These are phyloP conservation scores for Oxalis stricta DNA, from an alignment of 441 rosid species.

Conservation along the genomic window DNA sequence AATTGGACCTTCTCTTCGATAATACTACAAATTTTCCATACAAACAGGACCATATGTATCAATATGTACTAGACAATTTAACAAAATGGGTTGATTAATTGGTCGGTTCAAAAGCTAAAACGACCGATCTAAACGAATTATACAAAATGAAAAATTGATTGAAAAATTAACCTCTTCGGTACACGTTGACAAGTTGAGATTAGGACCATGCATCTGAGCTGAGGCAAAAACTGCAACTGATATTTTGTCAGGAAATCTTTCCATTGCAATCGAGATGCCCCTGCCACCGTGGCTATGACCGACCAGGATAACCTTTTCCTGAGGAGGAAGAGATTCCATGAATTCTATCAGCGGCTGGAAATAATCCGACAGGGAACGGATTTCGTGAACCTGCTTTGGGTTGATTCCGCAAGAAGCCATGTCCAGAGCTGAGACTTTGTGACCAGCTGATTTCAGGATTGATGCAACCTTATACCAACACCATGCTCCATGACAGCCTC, in stretches of 20 bases:
- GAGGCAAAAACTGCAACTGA: constrained; percentile 29
- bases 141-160: neutral
- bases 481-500: constrained; percentile 37
- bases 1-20: neutral
- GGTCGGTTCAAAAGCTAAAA: no score
- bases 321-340: constrained; percentile 16
- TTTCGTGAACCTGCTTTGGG: constrained; percentile 9
- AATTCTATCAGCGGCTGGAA: constrained; percentile 18
- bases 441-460: constrained; percentile 22
- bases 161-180: constrained; percentile 20
- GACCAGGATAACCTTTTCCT: constrained; percentile 30
- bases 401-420: constrained; percentile 24
- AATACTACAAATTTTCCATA: neutral
- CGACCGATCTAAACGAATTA: constrained; percentile 5
- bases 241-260: constrained; percentile 26
- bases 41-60: no score
- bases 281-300: constrained; percentile 40
- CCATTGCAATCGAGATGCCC: constrained; percentile 44
- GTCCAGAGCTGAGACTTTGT: constrained; percentile 27
- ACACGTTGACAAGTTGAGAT: constrained; percentile 19
- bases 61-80: no score
- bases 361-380: constrained; percentile 21
- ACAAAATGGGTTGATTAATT: no score
- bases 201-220: constrained; percentile 41
- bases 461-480: constrained; percentile 33